These are phyloP conservation scores for Diplodia sapinea DNA, from an alignment of 2,329 filamentous ascomycete genomes.

Conservation along the genomic window DNA sequence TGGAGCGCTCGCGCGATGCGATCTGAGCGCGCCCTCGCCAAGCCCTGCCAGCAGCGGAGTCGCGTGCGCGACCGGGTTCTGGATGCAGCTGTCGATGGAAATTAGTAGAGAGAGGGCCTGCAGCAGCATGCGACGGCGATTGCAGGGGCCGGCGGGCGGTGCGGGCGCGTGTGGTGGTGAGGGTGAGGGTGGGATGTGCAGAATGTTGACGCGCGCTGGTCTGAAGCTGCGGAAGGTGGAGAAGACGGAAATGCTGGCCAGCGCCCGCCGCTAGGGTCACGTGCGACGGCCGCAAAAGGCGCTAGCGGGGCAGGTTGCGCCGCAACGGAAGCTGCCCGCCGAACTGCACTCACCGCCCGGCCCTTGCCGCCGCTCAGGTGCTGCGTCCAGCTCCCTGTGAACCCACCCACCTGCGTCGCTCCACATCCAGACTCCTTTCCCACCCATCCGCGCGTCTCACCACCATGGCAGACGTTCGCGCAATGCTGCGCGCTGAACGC, in stretches of 20 bases:
- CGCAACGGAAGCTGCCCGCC: neutral
- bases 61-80: constrained; percentile 12
- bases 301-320: neutral
- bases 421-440: neutral
- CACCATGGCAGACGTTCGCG: constrained; percentile 48
- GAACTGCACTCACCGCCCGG: neutral
- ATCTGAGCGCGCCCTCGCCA: constrained; percentile 31
- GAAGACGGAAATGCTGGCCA: constrained; percentile 18
- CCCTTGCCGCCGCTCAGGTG: neutral
- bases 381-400: constrained; percentile 8
- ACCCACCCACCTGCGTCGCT: constrained; percentile 2
- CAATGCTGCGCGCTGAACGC: constrained; percentile 48
- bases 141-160: constrained; percentile 10
- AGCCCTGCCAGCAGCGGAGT: constrained; percentile 25
- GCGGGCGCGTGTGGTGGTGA: constrained; percentile 14
- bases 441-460: neutral
- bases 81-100: constrained; percentile 7
- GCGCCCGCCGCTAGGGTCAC: neutral
- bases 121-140: constrained; percentile 19
- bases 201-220: constrained; percentile 25
- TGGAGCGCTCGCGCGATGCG: constrained; percentile 19
- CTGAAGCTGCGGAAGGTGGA: constrained; percentile 22
- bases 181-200: constrained; percentile 21
- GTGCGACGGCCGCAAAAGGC: neutral
- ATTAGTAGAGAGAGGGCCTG: constrained; percentile 15